Conservation (phyloP, 2,329 filamentous ascomycete species). For the Calonectria ilicicola region DNA sequence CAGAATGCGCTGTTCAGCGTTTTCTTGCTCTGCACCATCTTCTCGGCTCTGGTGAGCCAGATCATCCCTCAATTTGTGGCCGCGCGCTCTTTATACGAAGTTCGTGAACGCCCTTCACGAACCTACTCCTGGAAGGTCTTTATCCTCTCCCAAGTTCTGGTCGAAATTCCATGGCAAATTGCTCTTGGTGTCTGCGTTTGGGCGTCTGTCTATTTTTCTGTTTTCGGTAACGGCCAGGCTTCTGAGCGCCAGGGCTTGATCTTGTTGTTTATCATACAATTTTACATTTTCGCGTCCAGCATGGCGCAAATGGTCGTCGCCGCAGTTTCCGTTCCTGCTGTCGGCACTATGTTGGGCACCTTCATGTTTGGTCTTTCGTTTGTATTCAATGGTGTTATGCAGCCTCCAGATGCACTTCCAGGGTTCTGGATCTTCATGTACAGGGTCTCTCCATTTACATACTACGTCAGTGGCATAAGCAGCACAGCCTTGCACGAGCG, state of each 20-base stretch:
- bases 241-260: constrained; percentile 67
- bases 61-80: constrained; percentile 83
- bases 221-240: constrained; percentile 56
- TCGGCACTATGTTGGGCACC: constrained; percentile 1
- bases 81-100: constrained; percentile 82
- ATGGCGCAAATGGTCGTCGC: constrained; percentile 77
- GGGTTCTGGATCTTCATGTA: constrained; percentile 30
- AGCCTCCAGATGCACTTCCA: constrained; percentile 54
- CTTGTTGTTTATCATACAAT: constrained; percentile 69
- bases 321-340: constrained; percentile 72
- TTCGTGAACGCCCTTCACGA: constrained; percentile 79
- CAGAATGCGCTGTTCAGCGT: constrained; percentile 81
- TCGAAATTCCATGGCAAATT: constrained; percentile 79
- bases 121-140: constrained; percentile 82
- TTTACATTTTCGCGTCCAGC: constrained; percentile 74
- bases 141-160: constrained; percentile 76
- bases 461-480: constrained; percentile 70
- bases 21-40: constrained; percentile 83
- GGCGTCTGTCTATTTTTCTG: constrained; percentile 76
- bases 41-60: constrained; percentile 71
- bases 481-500: constrained; percentile 69
- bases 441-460: constrained; percentile 21
- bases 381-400: constrained; percentile 69
- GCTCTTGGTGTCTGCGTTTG: constrained; percentile 74
- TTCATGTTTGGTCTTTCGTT: constrained; percentile 61